phyloP scores from a whole-genome alignment of 164 flowering plant species.

The Tetracentron sinense region DNA sequence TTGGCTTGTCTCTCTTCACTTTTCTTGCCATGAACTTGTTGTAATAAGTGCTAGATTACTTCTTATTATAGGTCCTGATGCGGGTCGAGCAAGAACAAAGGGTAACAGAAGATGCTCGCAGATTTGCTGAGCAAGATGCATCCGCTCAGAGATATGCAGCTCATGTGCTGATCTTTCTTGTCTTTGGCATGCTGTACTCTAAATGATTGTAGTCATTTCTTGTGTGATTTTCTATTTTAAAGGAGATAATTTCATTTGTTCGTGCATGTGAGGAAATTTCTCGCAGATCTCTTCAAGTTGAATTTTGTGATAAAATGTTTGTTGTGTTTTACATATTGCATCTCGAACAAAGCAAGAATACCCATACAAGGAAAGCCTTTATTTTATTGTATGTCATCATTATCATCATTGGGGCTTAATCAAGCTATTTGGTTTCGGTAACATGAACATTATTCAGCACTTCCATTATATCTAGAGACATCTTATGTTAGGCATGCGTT shows the following conservation, averaged over 20 bases:
- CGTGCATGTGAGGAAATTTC: not conserved
- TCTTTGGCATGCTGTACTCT: not conserved
- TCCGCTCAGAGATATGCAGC: slow-evolving; percentile 84
- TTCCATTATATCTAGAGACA: not conserved
- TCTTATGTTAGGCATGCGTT: no score
- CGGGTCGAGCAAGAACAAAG: slow-evolving; percentile 95
- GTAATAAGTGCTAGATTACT: not conserved
- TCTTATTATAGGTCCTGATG: slow-evolving; percentile 75
- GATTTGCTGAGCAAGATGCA: slow-evolving; percentile 93
- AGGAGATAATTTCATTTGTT: no score
- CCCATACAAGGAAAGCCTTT: no score
- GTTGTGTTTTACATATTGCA: not conserved
- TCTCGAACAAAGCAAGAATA: not conserved
- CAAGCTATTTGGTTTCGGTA: not conserved
- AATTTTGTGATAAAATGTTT: no score
- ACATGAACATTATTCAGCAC: not conserved
- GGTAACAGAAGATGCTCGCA: slow-evolving; percentile 93
- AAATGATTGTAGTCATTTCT: not conserved
- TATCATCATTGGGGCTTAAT: not conserved
- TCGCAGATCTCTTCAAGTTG: not conserved
- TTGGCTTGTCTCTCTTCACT: not conserved
- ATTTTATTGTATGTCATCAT: not conserved
- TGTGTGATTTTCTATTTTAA: not conserved
- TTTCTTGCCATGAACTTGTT: not conserved
- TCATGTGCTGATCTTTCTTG: slow-evolving; percentile 59